Evolutionary conservation across 2,329 filamentous ascomycete species (phyloP).

Genomic region (Cyclaneusma minus): DNA sequence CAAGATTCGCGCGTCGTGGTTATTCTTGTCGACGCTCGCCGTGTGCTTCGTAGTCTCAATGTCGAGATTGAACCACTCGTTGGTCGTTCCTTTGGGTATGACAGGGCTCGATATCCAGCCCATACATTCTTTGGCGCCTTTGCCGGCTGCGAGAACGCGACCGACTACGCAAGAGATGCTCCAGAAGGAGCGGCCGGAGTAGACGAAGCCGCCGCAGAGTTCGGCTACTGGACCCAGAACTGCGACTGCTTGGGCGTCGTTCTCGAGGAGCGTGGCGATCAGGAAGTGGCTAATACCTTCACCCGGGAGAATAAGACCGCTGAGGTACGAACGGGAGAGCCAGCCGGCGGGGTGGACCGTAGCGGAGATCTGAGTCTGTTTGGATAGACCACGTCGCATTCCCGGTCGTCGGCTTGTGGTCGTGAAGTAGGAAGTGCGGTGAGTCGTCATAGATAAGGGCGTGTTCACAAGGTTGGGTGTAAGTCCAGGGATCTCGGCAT

Average conservation of each 20-base stretch:
- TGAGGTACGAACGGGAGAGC: constrained; percentile 54
- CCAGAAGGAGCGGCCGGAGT: constrained; percentile 51
- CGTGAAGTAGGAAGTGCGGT: constrained; percentile 18
- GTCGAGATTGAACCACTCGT: constrained; percentile 45
- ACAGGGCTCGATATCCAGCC: constrained; percentile 52
- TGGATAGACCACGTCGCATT: constrained; percentile 10
- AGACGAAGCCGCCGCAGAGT: constrained; percentile 48
- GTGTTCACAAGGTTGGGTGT: constrained; percentile 13
- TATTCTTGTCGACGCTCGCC: constrained; percentile 31
- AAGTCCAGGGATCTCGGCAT: constrained; percentile 29
- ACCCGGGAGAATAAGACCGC: constrained; percentile 47
- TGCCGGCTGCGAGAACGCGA: constrained; percentile 45
- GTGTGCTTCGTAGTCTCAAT: constrained; percentile 21
- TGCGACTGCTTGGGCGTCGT: constrained; percentile 42
- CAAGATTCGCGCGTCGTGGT: constrained; percentile 43
- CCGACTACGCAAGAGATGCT: constrained; percentile 51
- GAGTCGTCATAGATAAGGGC: constrained; percentile 15
- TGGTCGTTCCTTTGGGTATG: constrained; percentile 30
- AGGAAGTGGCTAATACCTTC: constrained; percentile 47
- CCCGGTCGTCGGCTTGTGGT: constrained; percentile 8
- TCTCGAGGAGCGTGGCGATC: constrained; percentile 50
- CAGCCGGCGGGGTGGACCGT: constrained; percentile 44
- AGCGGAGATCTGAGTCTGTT: constrained; percentile 27
- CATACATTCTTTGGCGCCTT: constrained; percentile 48
- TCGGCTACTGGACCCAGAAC: constrained; percentile 44